Percentiles rank a stretch among this genome's conserved stretches.
Conservation (phyloP, 2,329 filamentous ascomycete species). For the Colletotrichum lentis region DNA sequence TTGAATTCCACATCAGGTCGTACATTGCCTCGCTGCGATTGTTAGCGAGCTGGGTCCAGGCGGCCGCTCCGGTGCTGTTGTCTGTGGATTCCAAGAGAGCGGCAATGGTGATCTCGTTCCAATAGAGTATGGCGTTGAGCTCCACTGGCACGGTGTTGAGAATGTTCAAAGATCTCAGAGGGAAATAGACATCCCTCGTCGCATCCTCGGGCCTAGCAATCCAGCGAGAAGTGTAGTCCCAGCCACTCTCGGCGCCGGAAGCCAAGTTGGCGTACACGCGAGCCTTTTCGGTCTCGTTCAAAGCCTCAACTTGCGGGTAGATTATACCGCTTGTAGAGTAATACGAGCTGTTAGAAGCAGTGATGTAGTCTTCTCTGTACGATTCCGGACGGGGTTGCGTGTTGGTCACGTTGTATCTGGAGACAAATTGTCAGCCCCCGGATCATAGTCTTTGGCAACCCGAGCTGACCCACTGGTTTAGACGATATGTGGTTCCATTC, state of each 20-base stretch:
- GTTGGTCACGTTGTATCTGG: constrained; percentile 67
- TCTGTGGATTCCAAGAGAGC: constrained; percentile 61
- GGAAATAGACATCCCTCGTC: constrained; percentile 68
- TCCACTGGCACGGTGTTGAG: constrained; percentile 68
- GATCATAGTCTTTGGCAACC: no score
- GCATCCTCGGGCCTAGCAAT: constrained; percentile 66
- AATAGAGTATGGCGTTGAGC: constrained; percentile 73
- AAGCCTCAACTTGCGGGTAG: constrained; percentile 59
- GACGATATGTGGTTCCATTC: constrained; percentile 57
- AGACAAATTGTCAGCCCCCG: background rate
- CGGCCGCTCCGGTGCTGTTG: constrained; percentile 57
- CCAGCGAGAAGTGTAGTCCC: constrained; percentile 71
- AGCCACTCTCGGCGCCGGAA: constrained; percentile 71
- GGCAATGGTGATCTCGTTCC: constrained; percentile 68
- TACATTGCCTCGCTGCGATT: constrained; percentile 69
- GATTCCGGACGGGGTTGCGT: constrained; percentile 74
- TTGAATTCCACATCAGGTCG: constrained; percentile 70
- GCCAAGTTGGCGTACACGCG: constrained; percentile 69
- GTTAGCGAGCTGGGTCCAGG: constrained; percentile 60
- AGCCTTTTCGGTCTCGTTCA: constrained; percentile 62
- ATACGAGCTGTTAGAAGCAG: constrained; percentile 71
- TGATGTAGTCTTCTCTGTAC: constrained; percentile 70
- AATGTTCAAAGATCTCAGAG: constrained; percentile 69
- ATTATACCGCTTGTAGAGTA: constrained; percentile 65
- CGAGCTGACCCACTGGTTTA: constrained; percentile 59